A percentile compares a stretch with the other conserved stretches of the same genome.
Evolutionary conservation across 1,284 basidiomycete species (phyloP).

Genomic region (Papiliotrema laurentii): DNA sequence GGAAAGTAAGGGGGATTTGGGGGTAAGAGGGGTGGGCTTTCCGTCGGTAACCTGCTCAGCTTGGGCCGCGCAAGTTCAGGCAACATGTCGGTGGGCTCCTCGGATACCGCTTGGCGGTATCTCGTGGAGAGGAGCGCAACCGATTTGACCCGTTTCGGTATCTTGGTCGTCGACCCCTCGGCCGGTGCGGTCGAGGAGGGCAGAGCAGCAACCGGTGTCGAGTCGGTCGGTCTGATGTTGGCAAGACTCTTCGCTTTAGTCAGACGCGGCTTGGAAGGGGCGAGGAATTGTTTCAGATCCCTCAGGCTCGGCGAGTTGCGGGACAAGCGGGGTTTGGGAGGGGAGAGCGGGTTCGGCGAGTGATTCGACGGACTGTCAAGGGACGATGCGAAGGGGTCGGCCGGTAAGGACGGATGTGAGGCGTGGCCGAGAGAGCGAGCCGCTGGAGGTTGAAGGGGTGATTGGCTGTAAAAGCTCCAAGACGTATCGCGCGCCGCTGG

Average conservation of each 20-base stretch:
- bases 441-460: constrained; percentile 13
- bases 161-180: constrained; percentile 3
- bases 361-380: constrained; percentile 23
- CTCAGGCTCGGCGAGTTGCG: constrained; percentile 28
- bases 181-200: constrained; percentile 6
- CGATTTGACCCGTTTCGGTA: constrained; percentile 14
- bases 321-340: constrained; percentile 6
- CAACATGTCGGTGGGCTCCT: neutral
- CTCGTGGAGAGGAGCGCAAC: neutral
- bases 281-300: constrained; percentile 27
- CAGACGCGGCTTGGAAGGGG: constrained; percentile 15
- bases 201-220: constrained; percentile 12
- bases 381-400: constrained; percentile 37
- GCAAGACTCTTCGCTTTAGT: constrained; percentile 31
- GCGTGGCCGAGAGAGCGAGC: constrained; percentile 7
- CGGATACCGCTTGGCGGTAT: neutral
- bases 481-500: constrained; percentile 6
- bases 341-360: neutral
- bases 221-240: constrained; percentile 15
- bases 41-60: constrained; percentile 16
- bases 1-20: constrained; percentile 32
- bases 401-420: constrained; percentile 15
- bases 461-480: constrained; percentile 8
- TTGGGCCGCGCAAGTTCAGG: constrained; percentile 1
- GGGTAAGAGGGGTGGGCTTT: constrained; percentile 27